phyloP scores from a whole-genome alignment of 2,329 filamentous ascomycete species.

The Pleurostoma richardsiae region DNA sequence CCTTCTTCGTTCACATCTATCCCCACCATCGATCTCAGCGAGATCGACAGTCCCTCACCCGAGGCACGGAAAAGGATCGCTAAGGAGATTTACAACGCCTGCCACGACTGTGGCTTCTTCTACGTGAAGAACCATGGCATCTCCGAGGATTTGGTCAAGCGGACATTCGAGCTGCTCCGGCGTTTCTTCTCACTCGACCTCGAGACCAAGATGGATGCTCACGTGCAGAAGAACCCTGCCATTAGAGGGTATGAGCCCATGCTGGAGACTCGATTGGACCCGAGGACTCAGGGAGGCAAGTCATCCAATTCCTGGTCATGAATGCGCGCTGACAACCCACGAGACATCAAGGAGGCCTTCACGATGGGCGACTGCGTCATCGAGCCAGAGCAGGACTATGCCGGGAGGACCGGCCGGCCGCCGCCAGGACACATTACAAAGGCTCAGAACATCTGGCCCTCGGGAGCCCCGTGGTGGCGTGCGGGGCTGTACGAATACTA shows the following conservation, averaged over 20 bases:
- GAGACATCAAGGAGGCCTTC: slow-evolving; percentile 26
- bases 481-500: slow-evolving; percentile 28
- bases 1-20: slow-evolving; percentile 23
- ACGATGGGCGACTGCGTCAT: slow-evolving; percentile 29
- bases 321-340: background rate
- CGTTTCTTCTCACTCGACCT: slow-evolving; percentile 22
- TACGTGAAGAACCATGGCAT: slow-evolving; percentile 25
- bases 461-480: slow-evolving; percentile 22
- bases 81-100: slow-evolving; percentile 16
- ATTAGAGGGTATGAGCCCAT: slow-evolving; percentile 28
- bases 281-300: slow-evolving; percentile 20
- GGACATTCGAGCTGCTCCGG: slow-evolving; percentile 17
- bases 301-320: background rate
- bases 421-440: slow-evolving; percentile 18
- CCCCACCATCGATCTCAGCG: slow-evolving; percentile 22
- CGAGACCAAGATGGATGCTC: slow-evolving; percentile 25
- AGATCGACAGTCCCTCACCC: slow-evolving; percentile 14
- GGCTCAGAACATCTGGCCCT: slow-evolving; percentile 27
- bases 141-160: slow-evolving; percentile 11
- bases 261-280: slow-evolving; percentile 23
- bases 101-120: slow-evolving; percentile 20
- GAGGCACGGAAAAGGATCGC: slow-evolving; percentile 15
- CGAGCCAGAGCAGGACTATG: slow-evolving; percentile 28
- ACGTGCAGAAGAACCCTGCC: slow-evolving; percentile 27
- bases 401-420: slow-evolving; percentile 15